Evolutionary conservation across 495 filamentous ascomycete genomes (phyloP), one percentile per base, ranked within the genome.

Genomic region (Cercophora samala): DNA sequence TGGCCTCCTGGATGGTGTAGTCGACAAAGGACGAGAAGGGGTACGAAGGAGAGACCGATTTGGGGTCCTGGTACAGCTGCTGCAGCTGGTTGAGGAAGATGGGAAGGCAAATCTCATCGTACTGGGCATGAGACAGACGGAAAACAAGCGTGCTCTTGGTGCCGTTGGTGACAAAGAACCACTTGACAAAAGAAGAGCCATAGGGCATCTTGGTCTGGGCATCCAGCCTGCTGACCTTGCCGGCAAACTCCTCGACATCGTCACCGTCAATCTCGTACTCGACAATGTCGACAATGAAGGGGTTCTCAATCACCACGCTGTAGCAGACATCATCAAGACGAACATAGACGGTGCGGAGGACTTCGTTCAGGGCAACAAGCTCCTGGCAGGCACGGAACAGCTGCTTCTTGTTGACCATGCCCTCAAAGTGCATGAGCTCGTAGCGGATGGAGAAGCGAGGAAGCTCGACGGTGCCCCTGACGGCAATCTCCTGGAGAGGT

Each of bases 91-190:
- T 82, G 62, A 91, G 81, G 19, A 91, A 84, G 37, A 80, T 80
- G 0, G 89, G 84, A 5, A 93, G 80, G 70, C 85, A 91, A 1
- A 91, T 82, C 46, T 88, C 90, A 69, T 92, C 90, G 70, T 89
- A 93, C 64, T 92, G 90, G 0, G 90, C 88, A 73, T 93, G 90
- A 0, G 88, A 91, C 5, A 92, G 81, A 4, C 88, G 82, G 60
- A 93, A 80, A 64, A 85, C 75, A 55, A 93, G 87, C n/a, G 82
- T 84, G 72, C 85, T 79, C 51, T 83, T 74, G 17, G 75, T 80
- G 8, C 74, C 73, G 62, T 80, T 82, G 66, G 82, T 79, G 65
- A 89, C 79, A 58, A 88, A 80, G 55, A 86, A 80, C 73, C 89
- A 87, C 64, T 88, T 84, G 29, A 90, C 79, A 61, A 87, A 88